Evolutionary conservation across 208 protist genomes (phyloP).

Genomic region (Wallacemonas collosoma): DNA sequence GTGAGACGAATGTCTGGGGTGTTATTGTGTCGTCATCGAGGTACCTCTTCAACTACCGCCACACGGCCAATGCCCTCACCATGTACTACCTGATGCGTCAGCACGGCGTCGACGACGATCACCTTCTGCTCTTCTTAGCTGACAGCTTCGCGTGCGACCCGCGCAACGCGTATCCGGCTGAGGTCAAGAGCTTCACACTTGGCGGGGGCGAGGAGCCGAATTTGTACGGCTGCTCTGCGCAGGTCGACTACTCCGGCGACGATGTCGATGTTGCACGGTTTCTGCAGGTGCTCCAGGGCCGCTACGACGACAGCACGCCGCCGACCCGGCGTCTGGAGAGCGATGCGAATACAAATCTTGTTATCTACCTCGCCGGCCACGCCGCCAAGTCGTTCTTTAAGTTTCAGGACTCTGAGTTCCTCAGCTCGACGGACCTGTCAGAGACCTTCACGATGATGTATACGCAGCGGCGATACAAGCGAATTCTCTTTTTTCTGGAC

Average conservation of each 20-base stretch:
- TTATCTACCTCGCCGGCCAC: slow-evolving; percentile 98
- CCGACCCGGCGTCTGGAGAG: slow-evolving; percentile 93
- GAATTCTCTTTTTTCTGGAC: slow-evolving; percentile 95
- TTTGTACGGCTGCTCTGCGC: slow-evolving; percentile 91
- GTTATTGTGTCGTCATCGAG: slow-evolving; percentile 95
- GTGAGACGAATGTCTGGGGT: slow-evolving; percentile 88
- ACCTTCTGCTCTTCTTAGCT: slow-evolving; percentile 97
- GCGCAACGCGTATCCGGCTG: slow-evolving; percentile 91
- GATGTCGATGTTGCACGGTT: slow-evolving; percentile 97
- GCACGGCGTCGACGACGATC: slow-evolving; percentile 94
- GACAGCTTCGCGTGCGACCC: slow-evolving; percentile 98
- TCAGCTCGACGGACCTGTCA: slow-evolving; percentile 88
- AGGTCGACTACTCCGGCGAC: slow-evolving; percentile 97
- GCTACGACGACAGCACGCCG: slow-evolving; percentile 92
- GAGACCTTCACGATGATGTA: slow-evolving; percentile 97
- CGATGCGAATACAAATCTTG: slow-evolving; percentile 94
- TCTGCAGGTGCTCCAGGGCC: slow-evolving; percentile 92
- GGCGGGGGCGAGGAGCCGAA: slow-evolving; percentile 30
- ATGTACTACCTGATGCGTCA: slow-evolving; percentile 96
- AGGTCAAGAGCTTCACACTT: slow-evolving; percentile 56
- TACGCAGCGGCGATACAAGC: slow-evolving; percentile 91
- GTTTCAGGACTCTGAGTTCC: slow-evolving; percentile 95
- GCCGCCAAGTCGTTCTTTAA: slow-evolving; percentile 97
- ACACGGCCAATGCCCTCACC: slow-evolving; percentile 96
- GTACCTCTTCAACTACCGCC: slow-evolving; percentile 99